Evolutionary conservation across 257 asterid genomes (phyloP).

Genomic region (Lantana camara): DNA sequence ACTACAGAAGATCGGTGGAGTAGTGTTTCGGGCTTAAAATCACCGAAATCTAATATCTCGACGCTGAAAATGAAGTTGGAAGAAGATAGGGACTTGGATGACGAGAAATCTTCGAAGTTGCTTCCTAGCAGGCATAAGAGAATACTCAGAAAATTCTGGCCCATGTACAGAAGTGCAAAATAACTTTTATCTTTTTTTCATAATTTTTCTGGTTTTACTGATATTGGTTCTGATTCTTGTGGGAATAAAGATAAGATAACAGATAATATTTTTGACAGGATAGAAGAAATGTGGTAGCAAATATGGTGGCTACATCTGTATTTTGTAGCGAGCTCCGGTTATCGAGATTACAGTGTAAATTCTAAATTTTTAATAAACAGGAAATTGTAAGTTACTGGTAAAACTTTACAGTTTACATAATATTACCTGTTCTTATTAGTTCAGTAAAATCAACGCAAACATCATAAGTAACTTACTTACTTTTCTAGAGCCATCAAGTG

Average conservation of each 20-base stretch:
- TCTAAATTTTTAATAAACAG: no score
- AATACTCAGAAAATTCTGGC: slow-evolving; percentile 82
- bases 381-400: no score
- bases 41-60: slow-evolving; percentile 60
- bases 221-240: slow-evolving; percentile 26
- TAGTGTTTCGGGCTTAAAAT: slow-evolving; percentile 61
- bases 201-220: background rate
- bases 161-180: slow-evolving; percentile 48
- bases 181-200: no score
- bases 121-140: slow-evolving; percentile 59
- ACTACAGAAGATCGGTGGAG: slow-evolving; percentile 67
- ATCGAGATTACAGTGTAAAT: no score
- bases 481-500: background rate
- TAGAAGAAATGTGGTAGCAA: background rate
- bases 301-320: background rate
- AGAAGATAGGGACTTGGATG: slow-evolving; percentile 52
- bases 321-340: background rate
- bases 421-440: no score
- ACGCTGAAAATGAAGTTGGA: slow-evolving; percentile 86
- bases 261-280: slow-evolving; percentile 11
- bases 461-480: background rate
- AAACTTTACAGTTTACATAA: no score
- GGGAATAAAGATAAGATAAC: slow-evolving; percentile 37
- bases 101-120: slow-evolving; percentile 34
- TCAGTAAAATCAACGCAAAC: no score